Percentiles rank a stretch among this genome's conserved stretches.
Conservation (phyloP, 768 basidiomycete genomes). For the Kwoniella mangroviensis region DNA sequence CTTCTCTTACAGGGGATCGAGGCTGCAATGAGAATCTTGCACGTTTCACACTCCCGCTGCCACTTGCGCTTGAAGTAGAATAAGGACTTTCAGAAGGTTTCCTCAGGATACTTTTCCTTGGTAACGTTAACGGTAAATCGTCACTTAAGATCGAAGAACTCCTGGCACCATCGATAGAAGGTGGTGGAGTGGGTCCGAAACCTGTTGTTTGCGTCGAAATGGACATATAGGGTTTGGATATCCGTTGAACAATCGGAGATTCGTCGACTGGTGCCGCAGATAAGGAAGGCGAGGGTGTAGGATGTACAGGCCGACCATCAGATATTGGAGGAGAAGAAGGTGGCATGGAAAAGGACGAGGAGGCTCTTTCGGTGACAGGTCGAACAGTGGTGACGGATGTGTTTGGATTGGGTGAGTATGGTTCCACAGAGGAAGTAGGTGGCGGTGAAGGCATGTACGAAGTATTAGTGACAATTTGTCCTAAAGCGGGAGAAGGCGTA, state of each 20-base stretch:
- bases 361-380: slow-evolving; percentile 14
- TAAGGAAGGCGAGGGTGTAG: slow-evolving; percentile 27
- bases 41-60: slow-evolving; percentile 25
- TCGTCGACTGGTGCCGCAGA: slow-evolving; percentile 9
- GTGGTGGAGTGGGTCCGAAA: slow-evolving; percentile 22
- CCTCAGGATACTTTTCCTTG: slow-evolving; percentile 25
- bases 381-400: slow-evolving; percentile 9
- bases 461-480: neutral
- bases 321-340: slow-evolving; percentile 25
- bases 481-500: neutral
- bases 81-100: slow-evolving; percentile 19
- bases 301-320: slow-evolving; percentile 12
- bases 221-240: neutral
- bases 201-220: neutral
- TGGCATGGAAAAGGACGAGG: slow-evolving; percentile 22
- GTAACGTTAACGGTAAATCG: slow-evolving; percentile 4
- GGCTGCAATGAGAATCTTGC: slow-evolving; percentile 39
- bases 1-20: slow-evolving; percentile 25
- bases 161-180: slow-evolving; percentile 22
- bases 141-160: slow-evolving; percentile 25
- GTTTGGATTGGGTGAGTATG: slow-evolving; percentile 3
- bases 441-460: slow-evolving; percentile 20
- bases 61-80: slow-evolving; percentile 11
- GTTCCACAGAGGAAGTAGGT: slow-evolving; percentile 15
- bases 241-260: neutral